Base-by-base conservation (phyloP, 2,329 filamentous ascomycete genomes). In the Fusarium sp. region DNA sequence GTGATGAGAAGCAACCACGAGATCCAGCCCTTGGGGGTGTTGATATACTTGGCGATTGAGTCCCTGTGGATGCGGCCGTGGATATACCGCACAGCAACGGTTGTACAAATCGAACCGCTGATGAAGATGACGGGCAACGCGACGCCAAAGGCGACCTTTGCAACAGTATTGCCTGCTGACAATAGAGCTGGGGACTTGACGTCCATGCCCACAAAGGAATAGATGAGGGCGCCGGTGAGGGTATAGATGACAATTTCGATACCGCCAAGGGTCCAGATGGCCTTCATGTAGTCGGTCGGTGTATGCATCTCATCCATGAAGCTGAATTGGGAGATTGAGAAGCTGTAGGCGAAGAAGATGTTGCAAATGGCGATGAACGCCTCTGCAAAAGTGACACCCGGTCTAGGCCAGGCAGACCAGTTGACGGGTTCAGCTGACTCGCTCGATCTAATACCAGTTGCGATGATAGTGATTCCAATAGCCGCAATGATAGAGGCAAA, bases 81-180 rank as follows among this genome's bases (percentile, higher is more conserved):
- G 54, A 79, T 71, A 8, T 77, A 76, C 2, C 72, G 71, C 8
- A 73, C 72, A 0, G 78, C 76, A 7, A 75, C 75, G 4, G 76
- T 78, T 70, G 89, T 86, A 69, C 68, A 68, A 15, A 91, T 87
- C 19, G 88, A 86, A 47, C 88, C 89, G 0, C 88, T 87, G 57
- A 91, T 85, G 63, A 91, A 80, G 64, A 91, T 91, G 19, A 88
- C 90, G 0, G 88, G 88, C 0, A 88, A 77, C 0, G 88, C 88
- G 53, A 91, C 76, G 19, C 63, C 63, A 29, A 66, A 66, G 1
- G 63, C 63, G n/a, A 66, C 54, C 32, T 67, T 66, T 7, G 83
- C 81, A 19, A 90, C 74, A 0, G 80, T 60, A 1, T 76, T 77
- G 2, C 83, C 81, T 7, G 88, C 85, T 0, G 86, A 88, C 1